A percentile compares a stretch with the other conserved stretches of the same genome.
These are phyloP conservation scores for Dryadomyces quercivorus DNA, from an alignment of 2,329 filamentous ascomycete species.

Conservation along the genomic window DNA sequence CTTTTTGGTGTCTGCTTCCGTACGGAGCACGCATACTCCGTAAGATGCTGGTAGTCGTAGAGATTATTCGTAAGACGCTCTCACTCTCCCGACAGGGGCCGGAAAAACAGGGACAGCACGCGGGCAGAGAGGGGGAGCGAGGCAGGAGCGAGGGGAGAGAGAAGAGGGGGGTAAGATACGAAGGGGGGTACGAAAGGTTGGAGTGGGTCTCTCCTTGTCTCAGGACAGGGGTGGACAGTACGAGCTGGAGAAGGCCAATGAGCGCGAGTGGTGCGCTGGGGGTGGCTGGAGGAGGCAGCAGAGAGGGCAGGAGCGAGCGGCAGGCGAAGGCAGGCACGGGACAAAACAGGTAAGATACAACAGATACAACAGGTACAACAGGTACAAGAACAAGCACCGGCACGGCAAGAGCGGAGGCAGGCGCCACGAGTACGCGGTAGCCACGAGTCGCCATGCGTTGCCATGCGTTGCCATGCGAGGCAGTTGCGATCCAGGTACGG, in stretches of 20 bases:
- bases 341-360: not conserved
- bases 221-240: not conserved
- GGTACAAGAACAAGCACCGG: not conserved
- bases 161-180: not conserved
- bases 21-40: no score
- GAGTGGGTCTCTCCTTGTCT: slow-evolving; percentile 1
- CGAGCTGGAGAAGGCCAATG: no score
- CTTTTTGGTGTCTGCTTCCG: no score
- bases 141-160: not conserved
- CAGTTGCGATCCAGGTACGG: not conserved
- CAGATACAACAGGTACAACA: not conserved
- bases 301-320: not conserved
- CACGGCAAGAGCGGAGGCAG: not conserved
- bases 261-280: no score
- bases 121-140: not conserved
- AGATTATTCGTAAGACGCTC: not conserved
- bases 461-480: not conserved
- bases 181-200: not conserved
- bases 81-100: not conserved
- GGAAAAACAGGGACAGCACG: slow-evolving; percentile 1
- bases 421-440: no score
- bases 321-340: not conserved
- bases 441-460: no score
- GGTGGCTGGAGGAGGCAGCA: not conserved
- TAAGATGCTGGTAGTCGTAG: not conserved